Evolutionary conservation across 371 early-diverging fungal genomes (phyloP).

Genomic region (Mortierella sp.): DNA sequence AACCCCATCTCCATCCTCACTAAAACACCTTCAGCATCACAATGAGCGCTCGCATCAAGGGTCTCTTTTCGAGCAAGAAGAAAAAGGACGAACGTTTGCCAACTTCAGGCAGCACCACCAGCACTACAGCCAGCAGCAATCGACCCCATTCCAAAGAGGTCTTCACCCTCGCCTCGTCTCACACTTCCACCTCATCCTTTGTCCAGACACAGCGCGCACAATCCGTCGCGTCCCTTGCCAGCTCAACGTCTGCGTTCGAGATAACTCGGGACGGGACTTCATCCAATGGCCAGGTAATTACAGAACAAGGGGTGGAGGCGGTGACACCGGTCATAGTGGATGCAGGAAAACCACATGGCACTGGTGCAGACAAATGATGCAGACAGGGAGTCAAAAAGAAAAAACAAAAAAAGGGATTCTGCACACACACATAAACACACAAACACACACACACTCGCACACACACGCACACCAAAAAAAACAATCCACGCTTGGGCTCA

Average conservation of each 20-base stretch:
- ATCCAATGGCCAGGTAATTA: slow-evolving; percentile 37
- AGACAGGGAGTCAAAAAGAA: neutral
- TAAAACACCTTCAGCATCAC: neutral
- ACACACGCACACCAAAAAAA: neutral
- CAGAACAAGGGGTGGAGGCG: neutral
- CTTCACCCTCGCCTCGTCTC: slow-evolving; percentile 19
- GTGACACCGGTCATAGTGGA: neutral
- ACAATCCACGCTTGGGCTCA: slow-evolving; percentile 7
- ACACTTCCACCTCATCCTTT: slow-evolving; percentile 31
- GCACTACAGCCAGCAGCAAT: neutral
- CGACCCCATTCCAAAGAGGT: slow-evolving; percentile 23
- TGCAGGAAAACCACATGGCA: slow-evolving; percentile 13
- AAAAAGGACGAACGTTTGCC: slow-evolving; percentile 32
- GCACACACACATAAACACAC: neutral
- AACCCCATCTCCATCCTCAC: slow-evolving; percentile 2
- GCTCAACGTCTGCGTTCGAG: slow-evolving; percentile 33
- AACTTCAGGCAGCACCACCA: neutral
- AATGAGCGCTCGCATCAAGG: slow-evolving; percentile 58
- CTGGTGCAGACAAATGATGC: neutral
- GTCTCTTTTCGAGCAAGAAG: slow-evolving; percentile 56
- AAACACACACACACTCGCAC: no score
- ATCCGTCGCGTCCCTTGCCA: slow-evolving; percentile 35
- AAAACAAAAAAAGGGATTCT: neutral
- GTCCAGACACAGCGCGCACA: slow-evolving; percentile 20
- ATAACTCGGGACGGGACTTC: slow-evolving; percentile 21